Base-by-base conservation (phyloP, 768 basidiomycete genomes). In the Lactarius sanguifluus region DNA sequence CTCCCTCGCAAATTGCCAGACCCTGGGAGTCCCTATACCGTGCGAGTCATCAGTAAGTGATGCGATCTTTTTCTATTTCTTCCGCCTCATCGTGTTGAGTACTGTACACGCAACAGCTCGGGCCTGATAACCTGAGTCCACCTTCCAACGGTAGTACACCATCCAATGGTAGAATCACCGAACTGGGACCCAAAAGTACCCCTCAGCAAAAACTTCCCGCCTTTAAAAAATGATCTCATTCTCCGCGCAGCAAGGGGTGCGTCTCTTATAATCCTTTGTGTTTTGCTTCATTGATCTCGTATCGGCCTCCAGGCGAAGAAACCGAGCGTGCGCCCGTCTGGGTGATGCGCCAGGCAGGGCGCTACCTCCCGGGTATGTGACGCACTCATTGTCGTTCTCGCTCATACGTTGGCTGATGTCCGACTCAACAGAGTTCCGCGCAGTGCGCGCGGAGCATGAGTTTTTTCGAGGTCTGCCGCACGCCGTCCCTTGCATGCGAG, bases 291-390 rank as follows among this genome's bases (percentile, higher is more conserved):
- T 55, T 23, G 4, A 38, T 43, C 47, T 36, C 61, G 43, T 13
- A 10, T 62, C 32, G 6, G 43, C 8, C 5, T 10, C 25, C 58
- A 89, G 92, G 92, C 34, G 90, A 96, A 77, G 81, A 83, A 75
- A 95, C 92, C 0, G 92, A 94, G 73, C 86, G 91, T 63, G 94
- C 95, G 8, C 95, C 96, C n/a, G 94, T 95, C 64, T 98, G 96
- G 96, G 91, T 96, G 59, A 98, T 98, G 96, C 86, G 96, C 41
- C 96, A 98, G 76, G 96, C 96, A 28, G 96, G 96, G 58, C 86
- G 96, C 61, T 96, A 96, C 79, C 86, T 98, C 56, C 96, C 96
- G 77, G 96, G 92, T 91, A 72, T 74, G 77, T 75, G 2, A 3
- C 18, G 36, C 70, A 60, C 55, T 47, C 54, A 54, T 62, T 23